A percentile compares a stretch with the other conserved stretches of the same genome.
Evolutionary conservation across 176 grass and related monocot genomes (phyloP).

Genomic region (Avena sativa): DNA sequence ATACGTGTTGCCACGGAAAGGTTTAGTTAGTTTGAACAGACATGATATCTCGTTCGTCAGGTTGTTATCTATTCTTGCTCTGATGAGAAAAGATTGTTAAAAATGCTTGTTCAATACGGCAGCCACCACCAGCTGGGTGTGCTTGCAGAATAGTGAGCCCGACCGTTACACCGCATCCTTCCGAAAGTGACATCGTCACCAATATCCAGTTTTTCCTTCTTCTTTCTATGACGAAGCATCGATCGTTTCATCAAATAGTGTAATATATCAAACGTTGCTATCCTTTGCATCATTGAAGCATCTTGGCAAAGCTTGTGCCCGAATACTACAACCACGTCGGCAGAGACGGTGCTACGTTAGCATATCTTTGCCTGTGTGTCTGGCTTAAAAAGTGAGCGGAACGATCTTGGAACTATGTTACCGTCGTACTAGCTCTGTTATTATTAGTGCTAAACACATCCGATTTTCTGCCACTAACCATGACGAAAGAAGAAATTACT

Average conservation of each 20-base stretch:
- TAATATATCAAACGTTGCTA: neutral
- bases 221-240: neutral
- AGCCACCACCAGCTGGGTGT: slow-evolving; percentile 25
- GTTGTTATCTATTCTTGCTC: too few relatives aligned
- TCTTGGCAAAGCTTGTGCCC: neutral
- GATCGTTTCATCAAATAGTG: neutral
- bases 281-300: neutral
- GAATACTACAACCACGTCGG: too few relatives aligned
- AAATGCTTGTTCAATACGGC: neutral
- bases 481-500: too few relatives aligned
- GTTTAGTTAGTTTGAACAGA: too few relatives aligned
- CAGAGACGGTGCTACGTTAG: too few relatives aligned
- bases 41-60: too few relatives aligned
- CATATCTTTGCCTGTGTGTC: neutral
- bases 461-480: too few relatives aligned
- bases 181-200: neutral
- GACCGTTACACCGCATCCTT: neutral
- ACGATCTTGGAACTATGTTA: neutral
- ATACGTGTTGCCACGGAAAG: too few relatives aligned
- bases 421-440: neutral
- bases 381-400: neutral
- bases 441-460: too few relatives aligned
- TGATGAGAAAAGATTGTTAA: too few relatives aligned
- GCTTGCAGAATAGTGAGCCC: slow-evolving; percentile 19
- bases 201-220: neutral